phyloP scores from a whole-genome alignment of 192 early-diverging fungal genomes.

The Mortierella claussenii region DNA sequence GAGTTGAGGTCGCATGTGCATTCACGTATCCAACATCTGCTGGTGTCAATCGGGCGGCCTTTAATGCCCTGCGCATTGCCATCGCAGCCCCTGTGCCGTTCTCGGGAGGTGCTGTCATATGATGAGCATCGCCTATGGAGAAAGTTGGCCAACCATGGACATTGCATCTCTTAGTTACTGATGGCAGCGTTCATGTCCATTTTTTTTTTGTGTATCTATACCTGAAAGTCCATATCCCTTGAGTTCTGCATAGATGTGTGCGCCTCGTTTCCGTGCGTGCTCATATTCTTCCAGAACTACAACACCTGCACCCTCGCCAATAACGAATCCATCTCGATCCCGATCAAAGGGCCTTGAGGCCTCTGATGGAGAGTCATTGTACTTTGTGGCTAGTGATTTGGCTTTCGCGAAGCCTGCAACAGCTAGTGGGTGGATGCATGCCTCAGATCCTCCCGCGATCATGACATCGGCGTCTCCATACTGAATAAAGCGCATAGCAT shows the following conservation, averaged over 20 bases:
- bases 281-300: slow-evolving; percentile 91
- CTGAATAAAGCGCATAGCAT: slow-evolving; percentile 93
- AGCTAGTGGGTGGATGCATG: slow-evolving; percentile 84
- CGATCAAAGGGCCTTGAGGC: slow-evolving; percentile 93
- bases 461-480: slow-evolving; percentile 96
- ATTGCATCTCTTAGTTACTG: no score
- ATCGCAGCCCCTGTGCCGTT: slow-evolving; percentile 87
- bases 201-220: no score
- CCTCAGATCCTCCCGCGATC: slow-evolving; percentile 92
- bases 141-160: no score
- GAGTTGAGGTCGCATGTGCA: slow-evolving; percentile 94
- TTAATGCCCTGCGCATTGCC: slow-evolving; percentile 87
- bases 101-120: slow-evolving; percentile 92
- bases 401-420: slow-evolving; percentile 90
- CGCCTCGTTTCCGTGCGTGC: slow-evolving; percentile 87
- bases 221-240: slow-evolving; percentile 89
- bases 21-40: slow-evolving; percentile 88
- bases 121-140: slow-evolving; percentile 90
- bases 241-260: slow-evolving; percentile 90
- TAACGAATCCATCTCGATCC: slow-evolving; percentile 91
- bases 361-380: slow-evolving; percentile 81
- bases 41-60: slow-evolving; percentile 64
- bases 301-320: slow-evolving; percentile 91
- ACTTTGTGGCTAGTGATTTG: slow-evolving; percentile 83
- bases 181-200: no score